Conservation (phyloP, 106 monocot species). For the Xerophyta viscosa region DNA sequence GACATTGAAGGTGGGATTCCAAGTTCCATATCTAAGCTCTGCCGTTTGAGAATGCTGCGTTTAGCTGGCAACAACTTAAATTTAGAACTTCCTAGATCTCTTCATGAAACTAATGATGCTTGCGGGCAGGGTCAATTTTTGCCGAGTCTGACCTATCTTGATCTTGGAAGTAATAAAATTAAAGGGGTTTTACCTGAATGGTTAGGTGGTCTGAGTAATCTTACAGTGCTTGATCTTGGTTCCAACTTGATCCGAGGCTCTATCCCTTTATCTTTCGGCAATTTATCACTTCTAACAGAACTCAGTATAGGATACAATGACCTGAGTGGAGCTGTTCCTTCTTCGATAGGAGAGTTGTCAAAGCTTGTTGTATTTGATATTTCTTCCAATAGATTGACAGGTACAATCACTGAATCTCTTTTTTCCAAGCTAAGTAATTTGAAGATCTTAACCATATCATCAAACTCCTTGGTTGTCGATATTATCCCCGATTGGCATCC, state of each 20-base stretch:
- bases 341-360: background rate
- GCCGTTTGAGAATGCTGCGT: conserved; percentile 1
- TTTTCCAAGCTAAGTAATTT: conserved; percentile 5
- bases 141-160: background rate
- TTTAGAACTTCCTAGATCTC: conserved; percentile 1
- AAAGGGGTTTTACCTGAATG: background rate
- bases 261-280: conserved; percentile 4
- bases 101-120: background rate
- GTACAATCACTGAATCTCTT: conserved; percentile 1
- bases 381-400: conserved; percentile 6
- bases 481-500: conserved; percentile 12
- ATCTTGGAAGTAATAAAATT: background rate
- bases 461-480: conserved; percentile 11
- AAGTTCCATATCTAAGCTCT: conserved; percentile 8
- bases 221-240: background rate
- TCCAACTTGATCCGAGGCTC: conserved; percentile 5
- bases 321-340: conserved; percentile 12
- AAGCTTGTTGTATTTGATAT: conserved; percentile 3
- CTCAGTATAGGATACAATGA: conserved; percentile 1
- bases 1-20: conserved; percentile 2
- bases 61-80: conserved; percentile 6
- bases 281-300: conserved; percentile 1
- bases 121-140: background rate
- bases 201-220: conserved; percentile 4
- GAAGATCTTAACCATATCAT: conserved; percentile 1